Percentiles rank a stretch among this genome's conserved stretches.
phyloP scores from a whole-genome alignment of 1,284 basidiomycete genomes.

The Pyrrhoderma lamaoense region DNA sequence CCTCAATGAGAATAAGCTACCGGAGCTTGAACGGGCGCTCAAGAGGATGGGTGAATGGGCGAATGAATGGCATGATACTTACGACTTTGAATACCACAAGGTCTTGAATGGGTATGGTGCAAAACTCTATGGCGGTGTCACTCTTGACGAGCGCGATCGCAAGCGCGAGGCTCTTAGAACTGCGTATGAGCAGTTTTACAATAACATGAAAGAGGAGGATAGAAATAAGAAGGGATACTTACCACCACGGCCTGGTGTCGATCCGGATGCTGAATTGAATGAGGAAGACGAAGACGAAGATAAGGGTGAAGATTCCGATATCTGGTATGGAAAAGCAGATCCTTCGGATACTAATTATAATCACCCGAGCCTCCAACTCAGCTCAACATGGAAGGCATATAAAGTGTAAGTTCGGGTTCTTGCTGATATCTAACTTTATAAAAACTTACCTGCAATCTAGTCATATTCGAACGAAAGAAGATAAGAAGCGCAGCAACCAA shows the following conservation, averaged over 20 bases:
- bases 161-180: slow-evolving; percentile 28
- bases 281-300: slow-evolving; percentile 23
- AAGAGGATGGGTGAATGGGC: slow-evolving; percentile 26
- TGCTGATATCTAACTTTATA: no score
- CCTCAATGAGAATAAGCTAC: slow-evolving; percentile 24
- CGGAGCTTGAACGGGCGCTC: slow-evolving; percentile 33
- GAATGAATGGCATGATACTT: slow-evolving; percentile 23
- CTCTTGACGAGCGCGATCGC: slow-evolving; percentile 26
- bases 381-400: slow-evolving; percentile 34
- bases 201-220: slow-evolving; percentile 23
- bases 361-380: slow-evolving; percentile 23
- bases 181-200: slow-evolving; percentile 30
- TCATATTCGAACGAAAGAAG: no score
- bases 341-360: slow-evolving; percentile 13
- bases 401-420: slow-evolving; percentile 21
- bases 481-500: no score
- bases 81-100: slow-evolving; percentile 25
- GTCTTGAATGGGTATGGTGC: slow-evolving; percentile 33
- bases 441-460: no score
- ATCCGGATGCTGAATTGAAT: slow-evolving; percentile 23
- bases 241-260: slow-evolving; percentile 17
- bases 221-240: slow-evolving; percentile 19
- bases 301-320: slow-evolving; percentile 16
- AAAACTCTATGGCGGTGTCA: slow-evolving; percentile 28
- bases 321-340: slow-evolving; percentile 27